Conservation (phyloP, 495 filamentous ascomycete genomes). For the Penicillium arizonense region DNA sequence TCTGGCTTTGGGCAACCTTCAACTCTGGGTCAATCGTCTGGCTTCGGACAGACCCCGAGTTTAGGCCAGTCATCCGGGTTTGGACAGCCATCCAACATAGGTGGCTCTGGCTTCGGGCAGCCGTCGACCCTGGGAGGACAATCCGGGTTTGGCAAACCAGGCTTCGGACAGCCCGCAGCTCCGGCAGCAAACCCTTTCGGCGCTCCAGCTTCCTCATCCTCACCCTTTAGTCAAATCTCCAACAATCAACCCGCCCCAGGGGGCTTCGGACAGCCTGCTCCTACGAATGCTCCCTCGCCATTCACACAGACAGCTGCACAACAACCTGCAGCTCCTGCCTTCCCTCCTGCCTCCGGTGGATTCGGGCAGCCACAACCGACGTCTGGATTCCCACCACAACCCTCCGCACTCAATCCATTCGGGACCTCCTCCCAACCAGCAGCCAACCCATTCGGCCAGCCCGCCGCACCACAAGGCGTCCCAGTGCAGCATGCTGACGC, state of each 20-base stretch:
- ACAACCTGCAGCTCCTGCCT: constrained; percentile 17
- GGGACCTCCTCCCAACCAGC: constrained; percentile 22
- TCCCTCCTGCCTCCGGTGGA: constrained; percentile 12
- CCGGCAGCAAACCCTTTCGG: constrained; percentile 18
- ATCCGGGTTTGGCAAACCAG: constrained; percentile 31
- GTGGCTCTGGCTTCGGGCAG: constrained; percentile 15
- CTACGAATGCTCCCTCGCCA: constrained; percentile 21
- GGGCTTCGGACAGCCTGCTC: constrained; percentile 30
- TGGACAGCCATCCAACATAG: constrained; percentile 25
- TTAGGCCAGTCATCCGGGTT: constrained; percentile 24
- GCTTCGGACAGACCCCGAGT: constrained; percentile 23
- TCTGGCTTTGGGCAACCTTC: constrained; percentile 26
- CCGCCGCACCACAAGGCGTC: constrained; percentile 20
- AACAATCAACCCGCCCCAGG: constrained; percentile 21
- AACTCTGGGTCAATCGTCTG: constrained; percentile 27
- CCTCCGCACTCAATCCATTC: constrained; percentile 19
- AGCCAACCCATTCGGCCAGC: constrained; percentile 28
- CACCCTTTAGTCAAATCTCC: constrained; percentile 36
- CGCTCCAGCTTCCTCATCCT: constrained; percentile 16
- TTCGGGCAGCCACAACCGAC: constrained; percentile 26
- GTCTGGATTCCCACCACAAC: constrained; percentile 27
- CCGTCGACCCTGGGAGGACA: constrained; percentile 2
- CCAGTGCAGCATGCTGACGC: constrained; percentile 15
- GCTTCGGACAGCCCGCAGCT: constrained; percentile 18
- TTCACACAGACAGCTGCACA: constrained; percentile 30